Percentiles rank a stretch among this genome's conserved stretches.
Evolutionary conservation across 768 basidiomycete species (phyloP).

Genomic region (Pleurotus ostreatus): DNA sequence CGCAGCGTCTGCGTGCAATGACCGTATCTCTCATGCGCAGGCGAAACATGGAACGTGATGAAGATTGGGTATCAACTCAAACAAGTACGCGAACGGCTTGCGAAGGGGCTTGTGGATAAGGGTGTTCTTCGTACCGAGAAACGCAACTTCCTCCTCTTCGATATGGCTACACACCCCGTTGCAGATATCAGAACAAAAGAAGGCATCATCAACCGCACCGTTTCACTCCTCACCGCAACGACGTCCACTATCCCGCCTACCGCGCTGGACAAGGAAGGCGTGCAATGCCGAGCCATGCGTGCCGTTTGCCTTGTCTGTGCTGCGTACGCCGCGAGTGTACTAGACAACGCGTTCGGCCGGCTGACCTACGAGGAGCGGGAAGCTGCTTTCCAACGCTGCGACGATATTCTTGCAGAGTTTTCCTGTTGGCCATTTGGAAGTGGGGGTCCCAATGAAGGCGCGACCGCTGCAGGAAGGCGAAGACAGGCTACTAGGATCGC

Average conservation of each 20-base stretch:
- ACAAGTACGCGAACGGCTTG: slow-evolving; percentile 95
- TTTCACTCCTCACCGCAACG: slow-evolving; percentile 75
- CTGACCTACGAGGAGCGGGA: slow-evolving; percentile 92
- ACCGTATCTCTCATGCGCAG: slow-evolving; percentile 31
- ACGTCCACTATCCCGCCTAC: slow-evolving; percentile 75
- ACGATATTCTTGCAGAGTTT: slow-evolving; percentile 93
- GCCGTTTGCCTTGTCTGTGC: slow-evolving; percentile 87
- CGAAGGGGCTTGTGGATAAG: slow-evolving; percentile 97
- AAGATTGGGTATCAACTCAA: slow-evolving; percentile 99
- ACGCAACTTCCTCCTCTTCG: slow-evolving; percentile 96
- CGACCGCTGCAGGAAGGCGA: slow-evolving; percentile 27
- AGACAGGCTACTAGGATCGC: slow-evolving; percentile 45
- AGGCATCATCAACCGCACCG: slow-evolving; percentile 69
- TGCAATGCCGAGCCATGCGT: slow-evolving; percentile 75
- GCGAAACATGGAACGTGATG: slow-evolving; percentile 99
- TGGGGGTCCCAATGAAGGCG: slow-evolving; percentile 16
- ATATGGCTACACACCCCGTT: slow-evolving; percentile 99
- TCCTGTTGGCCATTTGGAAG: slow-evolving; percentile 83
- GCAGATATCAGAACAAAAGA: slow-evolving; percentile 92
- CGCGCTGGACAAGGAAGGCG: slow-evolving; percentile 74
- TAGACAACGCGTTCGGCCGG: slow-evolving; percentile 90
- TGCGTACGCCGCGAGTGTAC: slow-evolving; percentile 90
- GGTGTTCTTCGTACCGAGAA: slow-evolving; percentile 99
- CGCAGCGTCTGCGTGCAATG: too few relatives aligned
- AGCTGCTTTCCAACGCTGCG: slow-evolving; percentile 87